Evolutionary conservation across 306 rosid genomes (phyloP).

Genomic region (apple (Malus domestica)): DNA sequence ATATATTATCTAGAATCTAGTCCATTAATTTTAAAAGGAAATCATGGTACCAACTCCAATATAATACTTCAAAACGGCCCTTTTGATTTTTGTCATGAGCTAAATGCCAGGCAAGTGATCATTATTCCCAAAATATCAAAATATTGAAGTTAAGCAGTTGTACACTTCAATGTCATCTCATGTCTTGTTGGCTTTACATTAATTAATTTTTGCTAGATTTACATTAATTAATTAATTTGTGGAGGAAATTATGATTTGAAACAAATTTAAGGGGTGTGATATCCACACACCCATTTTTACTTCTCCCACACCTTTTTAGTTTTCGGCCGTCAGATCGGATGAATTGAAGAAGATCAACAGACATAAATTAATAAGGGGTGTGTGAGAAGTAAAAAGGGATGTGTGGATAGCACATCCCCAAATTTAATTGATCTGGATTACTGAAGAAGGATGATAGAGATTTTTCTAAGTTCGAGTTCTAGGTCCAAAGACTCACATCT

Average conservation of each 20-base stretch:
- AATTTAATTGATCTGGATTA: not conserved
- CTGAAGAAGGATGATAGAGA: not conserved
- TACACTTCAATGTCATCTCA: not conserved
- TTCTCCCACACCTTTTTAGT: too few relatives aligned
- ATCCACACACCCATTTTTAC: too few relatives aligned
- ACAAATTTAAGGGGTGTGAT: not conserved
- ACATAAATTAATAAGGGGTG: too few relatives aligned
- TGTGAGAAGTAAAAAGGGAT: too few relatives aligned
- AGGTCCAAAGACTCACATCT: too few relatives aligned
- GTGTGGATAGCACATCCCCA: not conserved
- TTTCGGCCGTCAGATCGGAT: too few relatives aligned
- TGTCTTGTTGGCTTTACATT: not conserved
- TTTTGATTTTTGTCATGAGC: not conserved
- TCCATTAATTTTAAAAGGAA: not conserved
- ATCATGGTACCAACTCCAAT: not conserved
- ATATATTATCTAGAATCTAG: not conserved
- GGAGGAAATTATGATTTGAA: not conserved
- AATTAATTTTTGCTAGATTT: too few relatives aligned
- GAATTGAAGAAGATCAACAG: too few relatives aligned
- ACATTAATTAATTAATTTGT: not conserved
- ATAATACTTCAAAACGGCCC: not conserved
- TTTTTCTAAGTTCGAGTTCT: too few relatives aligned
- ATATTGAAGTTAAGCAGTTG: not conserved
- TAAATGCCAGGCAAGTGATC: not conserved
- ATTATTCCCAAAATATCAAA: not conserved